Base-by-base conservation (phyloP, 805 yeast species). In the Pichia californica region DNA sequence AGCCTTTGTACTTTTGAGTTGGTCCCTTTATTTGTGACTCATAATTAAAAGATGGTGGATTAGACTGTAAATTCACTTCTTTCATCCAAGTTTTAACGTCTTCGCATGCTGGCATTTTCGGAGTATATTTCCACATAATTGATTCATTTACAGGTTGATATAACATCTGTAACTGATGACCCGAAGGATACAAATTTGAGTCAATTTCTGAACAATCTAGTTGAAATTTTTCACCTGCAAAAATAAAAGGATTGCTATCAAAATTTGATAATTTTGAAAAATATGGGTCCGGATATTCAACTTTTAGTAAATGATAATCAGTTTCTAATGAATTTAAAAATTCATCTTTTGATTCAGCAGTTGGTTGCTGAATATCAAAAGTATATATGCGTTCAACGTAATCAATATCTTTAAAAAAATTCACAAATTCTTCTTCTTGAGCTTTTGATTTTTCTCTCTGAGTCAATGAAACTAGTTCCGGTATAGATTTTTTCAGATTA, bases 221-320 rank as follows among this genome's bases (percentile, higher is more conserved):
- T 1, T 62, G 64, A 48, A 79, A 78, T 50, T 73, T 76, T 47
- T 71, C 77, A 6, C 88, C 89, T 1, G 89, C 89, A 61, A 77
- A 81, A 1, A 75, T 61, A 43, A 82, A 73, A 0, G 91, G 81
- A 10, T 61, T 59, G 6, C 59, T 53, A 2, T 76, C 81, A 7
- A 73, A 63, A 51, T 86, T 89, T 1, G 59, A 53, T 0, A 66
- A 52, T 14, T 72, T 69, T 23, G 79, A 72, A 52, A 77, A 89
- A 50, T 63, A 77, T 0, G 96, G 95, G 48, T 76, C 83, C 1
- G 52, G 45, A 55, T 83, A 81, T 13, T 77, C 71, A 13, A 76
- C 61, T 49, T 73, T 69, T 3, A 83, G 70, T 13, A 71, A 52
- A 0, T 79, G 81, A 21, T 57, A 50, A 0, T 58, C 58, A 5